Evolutionary conservation across 1,139 yeast species (phyloP).

Genomic region (Scheffersomyces insectosa): DNA sequence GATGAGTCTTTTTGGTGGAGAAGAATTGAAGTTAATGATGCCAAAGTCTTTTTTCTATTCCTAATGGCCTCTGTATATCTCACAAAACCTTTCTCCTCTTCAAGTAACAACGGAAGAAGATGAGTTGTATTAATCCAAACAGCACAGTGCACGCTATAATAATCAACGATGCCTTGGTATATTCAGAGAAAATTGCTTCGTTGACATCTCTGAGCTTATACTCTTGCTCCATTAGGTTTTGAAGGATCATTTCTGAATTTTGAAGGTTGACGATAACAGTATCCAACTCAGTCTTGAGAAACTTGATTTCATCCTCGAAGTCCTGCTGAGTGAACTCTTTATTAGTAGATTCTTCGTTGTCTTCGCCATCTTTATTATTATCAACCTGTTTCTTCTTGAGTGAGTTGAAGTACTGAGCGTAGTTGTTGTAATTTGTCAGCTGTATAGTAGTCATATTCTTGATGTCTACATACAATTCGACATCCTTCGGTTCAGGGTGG

Average conservation of each 20-base stretch:
- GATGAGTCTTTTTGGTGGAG: no score
- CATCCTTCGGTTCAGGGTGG: constrained; percentile 31
- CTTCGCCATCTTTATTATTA: constrained; percentile 6
- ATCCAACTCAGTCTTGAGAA: constrained; percentile 32
- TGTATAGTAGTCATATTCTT: constrained; percentile 34
- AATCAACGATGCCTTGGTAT: constrained; percentile 29
- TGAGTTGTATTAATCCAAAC: constrained; percentile 32
- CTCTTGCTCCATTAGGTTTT: constrained; percentile 36
- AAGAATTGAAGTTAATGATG: neutral
- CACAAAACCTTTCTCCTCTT: constrained; percentile 26
- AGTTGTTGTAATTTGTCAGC: constrained; percentile 37
- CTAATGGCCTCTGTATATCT: neutral
- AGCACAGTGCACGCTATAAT: constrained; percentile 27
- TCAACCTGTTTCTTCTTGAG: constrained; percentile 12
- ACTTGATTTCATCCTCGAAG: constrained; percentile 32
- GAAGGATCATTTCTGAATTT: constrained; percentile 27
- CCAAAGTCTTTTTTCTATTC: neutral
- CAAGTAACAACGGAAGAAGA: constrained; percentile 31
- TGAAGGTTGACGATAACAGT: constrained; percentile 31
- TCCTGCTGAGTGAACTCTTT: constrained; percentile 30
- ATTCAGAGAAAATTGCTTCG: constrained; percentile 38
- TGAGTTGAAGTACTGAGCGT: constrained; percentile 35
- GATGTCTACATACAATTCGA: constrained; percentile 37
- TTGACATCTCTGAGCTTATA: constrained; percentile 38
- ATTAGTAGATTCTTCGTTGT: constrained; percentile 1